phyloP scores from a whole-genome alignment of 2,329 filamentous ascomycete species.

The Corinectria fuckeliana region DNA sequence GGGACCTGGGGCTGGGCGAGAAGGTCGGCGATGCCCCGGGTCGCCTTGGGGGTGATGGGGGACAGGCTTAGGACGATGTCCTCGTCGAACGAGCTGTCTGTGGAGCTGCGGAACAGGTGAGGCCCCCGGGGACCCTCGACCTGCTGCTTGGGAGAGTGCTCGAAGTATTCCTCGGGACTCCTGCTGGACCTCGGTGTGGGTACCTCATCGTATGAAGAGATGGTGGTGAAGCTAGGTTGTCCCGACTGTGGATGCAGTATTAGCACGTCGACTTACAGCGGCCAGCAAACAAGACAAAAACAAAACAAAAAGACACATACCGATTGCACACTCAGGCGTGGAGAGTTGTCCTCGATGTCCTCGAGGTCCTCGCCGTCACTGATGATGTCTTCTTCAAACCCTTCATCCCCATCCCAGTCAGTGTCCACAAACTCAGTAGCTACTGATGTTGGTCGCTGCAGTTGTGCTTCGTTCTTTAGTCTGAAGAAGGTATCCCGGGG shows the following conservation, averaged over 20 bases:
- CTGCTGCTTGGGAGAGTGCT: slow-evolving; percentile 67
- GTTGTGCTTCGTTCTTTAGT: slow-evolving; percentile 55
- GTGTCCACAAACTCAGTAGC: slow-evolving; percentile 82
- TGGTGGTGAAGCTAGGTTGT: slow-evolving; percentile 80
- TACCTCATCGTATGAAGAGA: slow-evolving; percentile 86
- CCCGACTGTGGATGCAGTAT: slow-evolving; percentile 58
- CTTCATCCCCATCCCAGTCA: slow-evolving; percentile 72
- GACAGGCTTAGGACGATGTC: slow-evolving; percentile 71
- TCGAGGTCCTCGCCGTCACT: slow-evolving; percentile 67
- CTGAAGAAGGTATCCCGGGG: slow-evolving; percentile 67
- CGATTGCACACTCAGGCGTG: slow-evolving; percentile 72
- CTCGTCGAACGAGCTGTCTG: slow-evolving; percentile 55
- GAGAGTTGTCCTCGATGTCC: slow-evolving; percentile 72
- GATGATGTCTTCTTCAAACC: slow-evolving; percentile 62
- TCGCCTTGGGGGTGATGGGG: slow-evolving; percentile 72
- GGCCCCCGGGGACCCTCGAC: slow-evolving; percentile 84
- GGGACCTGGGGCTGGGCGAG: slow-evolving; percentile 32
- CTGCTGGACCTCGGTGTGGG: slow-evolving; percentile 75
- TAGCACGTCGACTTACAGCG: slow-evolving; percentile 16
- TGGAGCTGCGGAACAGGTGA: slow-evolving; percentile 81
- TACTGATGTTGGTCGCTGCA: slow-evolving; percentile 68
- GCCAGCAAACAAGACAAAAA: background rate
- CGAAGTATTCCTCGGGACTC: slow-evolving; percentile 64
- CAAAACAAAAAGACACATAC: slow-evolving; percentile 55
- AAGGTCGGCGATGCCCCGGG: slow-evolving; percentile 43